Conservation (phyloP, 148 eudicot genomes). For the Limonium bicolor region DNA sequence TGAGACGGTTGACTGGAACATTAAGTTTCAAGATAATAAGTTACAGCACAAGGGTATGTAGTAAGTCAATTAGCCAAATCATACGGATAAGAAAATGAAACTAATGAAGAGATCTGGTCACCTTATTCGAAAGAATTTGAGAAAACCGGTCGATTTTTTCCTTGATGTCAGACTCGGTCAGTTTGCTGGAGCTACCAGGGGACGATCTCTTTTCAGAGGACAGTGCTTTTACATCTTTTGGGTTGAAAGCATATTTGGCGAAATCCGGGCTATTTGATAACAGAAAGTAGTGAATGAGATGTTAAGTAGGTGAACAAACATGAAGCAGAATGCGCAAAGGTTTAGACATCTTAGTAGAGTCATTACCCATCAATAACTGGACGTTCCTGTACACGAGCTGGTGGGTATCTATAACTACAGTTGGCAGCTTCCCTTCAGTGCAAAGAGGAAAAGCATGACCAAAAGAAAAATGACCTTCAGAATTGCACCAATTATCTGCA, state of each 20-base stretch:
- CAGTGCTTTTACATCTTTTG: slow-evolving; percentile 42
- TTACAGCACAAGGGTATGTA: neutral
- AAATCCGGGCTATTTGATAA: slow-evolving; percentile 32
- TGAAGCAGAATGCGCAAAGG: neutral
- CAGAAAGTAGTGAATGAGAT: neutral
- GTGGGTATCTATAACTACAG: slow-evolving; percentile 19
- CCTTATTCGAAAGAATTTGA: slow-evolving; percentile 60
- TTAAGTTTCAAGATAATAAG: neutral
- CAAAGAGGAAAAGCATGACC: neutral
- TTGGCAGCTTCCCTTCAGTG: slow-evolving; percentile 10
- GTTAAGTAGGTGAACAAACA: neutral
- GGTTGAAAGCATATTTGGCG: slow-evolving; percentile 78
- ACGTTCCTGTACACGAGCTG: slow-evolving; percentile 28
- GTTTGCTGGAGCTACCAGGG: slow-evolving; percentile 12
- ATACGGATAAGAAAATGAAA: neutral
- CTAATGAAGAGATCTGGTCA: slow-evolving; percentile 4
- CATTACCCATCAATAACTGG: slow-evolving; percentile 28
- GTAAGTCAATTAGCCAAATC: neutral
- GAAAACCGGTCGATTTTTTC: slow-evolving; percentile 52
- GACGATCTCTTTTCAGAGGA: slow-evolving; percentile 18
- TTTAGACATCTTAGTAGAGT: neutral
- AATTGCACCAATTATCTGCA: neutral
- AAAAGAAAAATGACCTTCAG: too few relatives aligned
- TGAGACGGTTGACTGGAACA: slow-evolving; percentile 41
- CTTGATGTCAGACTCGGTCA: slow-evolving; percentile 47